Percentiles rank a stretch among this genome's conserved stretches.
These are phyloP conservation scores for Didymella pinodella DNA, from an alignment of 2,329 filamentous ascomycete species.

Conservation along the genomic window DNA sequence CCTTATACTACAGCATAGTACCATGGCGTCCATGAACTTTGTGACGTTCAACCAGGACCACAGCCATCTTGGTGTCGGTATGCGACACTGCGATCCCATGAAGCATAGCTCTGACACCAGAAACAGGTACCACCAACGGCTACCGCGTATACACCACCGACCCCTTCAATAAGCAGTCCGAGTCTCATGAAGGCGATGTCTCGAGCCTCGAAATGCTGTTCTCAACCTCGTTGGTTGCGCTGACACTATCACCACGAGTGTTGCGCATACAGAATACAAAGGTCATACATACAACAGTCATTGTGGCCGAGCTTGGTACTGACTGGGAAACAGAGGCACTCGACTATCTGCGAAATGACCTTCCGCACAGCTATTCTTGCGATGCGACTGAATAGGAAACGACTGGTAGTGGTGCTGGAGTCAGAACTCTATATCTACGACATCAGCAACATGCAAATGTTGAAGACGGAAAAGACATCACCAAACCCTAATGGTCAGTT, in stretches of 20 bases:
- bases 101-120: conserved; percentile 19
- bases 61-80: conserved; percentile 94
- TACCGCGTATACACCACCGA: conserved; percentile 98
- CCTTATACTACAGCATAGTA: not conserved
- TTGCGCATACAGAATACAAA: conserved; percentile 98
- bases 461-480: conserved; percentile 91
- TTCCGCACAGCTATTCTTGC: conserved; percentile 97
- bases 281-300: conserved; percentile 57
- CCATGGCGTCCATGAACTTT: conserved; percentile 77
- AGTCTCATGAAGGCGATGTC: conserved; percentile 93
- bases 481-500: conserved; percentile 78
- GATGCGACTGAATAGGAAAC: conserved; percentile 91
- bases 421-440: conserved; percentile 98
- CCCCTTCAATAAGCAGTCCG: conserved; percentile 93
- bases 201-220: conserved; percentile 99
- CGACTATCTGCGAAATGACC: conserved; percentile 97
- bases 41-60: conserved; percentile 99
- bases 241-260: conserved; percentile 89
- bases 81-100: conserved; percentile 42
- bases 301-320: not conserved
- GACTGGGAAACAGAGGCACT: conserved; percentile 62
- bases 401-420: conserved; percentile 90
- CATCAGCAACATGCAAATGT: conserved; percentile 96
- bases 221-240: conserved; percentile 92
- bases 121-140: conserved; percentile 83